A percentile compares a stretch with the other conserved stretches of the same genome.
phyloP scores from a whole-genome alignment of 306 rosid species.

The Castanea crenata region DNA sequence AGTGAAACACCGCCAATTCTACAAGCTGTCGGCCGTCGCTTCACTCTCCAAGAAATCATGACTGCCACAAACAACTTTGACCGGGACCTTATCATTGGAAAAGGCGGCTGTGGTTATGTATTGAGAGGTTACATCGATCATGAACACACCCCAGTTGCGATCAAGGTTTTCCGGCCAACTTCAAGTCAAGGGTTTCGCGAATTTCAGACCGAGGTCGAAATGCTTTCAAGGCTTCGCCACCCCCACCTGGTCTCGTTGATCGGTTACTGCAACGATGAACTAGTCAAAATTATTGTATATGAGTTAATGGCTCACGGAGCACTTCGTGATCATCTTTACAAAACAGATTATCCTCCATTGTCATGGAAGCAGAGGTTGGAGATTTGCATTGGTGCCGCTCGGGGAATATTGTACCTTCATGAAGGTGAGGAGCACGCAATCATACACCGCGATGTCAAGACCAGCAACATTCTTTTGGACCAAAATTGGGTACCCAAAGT shows the following conservation, averaged over 20 bases:
- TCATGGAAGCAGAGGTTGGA: neutral
- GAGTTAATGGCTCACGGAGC: neutral
- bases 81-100: conserved; percentile 6
- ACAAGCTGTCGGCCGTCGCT: conserved; percentile 13
- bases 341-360: neutral
- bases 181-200: conserved; percentile 30
- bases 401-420: neutral
- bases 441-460: neutral
- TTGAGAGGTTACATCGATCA: conserved; percentile 20
- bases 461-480: neutral
- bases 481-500: neutral
- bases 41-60: conserved; percentile 22
- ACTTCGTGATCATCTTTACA: neutral
- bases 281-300: no score
- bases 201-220: no score
- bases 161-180: conserved; percentile 2
- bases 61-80: conserved; percentile 30
- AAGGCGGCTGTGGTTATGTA: conserved; percentile 35
- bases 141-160: conserved; percentile 4
- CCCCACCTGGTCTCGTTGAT: no score
- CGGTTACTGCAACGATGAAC: no score
- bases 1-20: no score
- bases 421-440: neutral
- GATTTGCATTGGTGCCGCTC: neutral
- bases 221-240: no score